Conservation (phyloP, 306 rosid species). For the Purshia tridentata region DNA sequence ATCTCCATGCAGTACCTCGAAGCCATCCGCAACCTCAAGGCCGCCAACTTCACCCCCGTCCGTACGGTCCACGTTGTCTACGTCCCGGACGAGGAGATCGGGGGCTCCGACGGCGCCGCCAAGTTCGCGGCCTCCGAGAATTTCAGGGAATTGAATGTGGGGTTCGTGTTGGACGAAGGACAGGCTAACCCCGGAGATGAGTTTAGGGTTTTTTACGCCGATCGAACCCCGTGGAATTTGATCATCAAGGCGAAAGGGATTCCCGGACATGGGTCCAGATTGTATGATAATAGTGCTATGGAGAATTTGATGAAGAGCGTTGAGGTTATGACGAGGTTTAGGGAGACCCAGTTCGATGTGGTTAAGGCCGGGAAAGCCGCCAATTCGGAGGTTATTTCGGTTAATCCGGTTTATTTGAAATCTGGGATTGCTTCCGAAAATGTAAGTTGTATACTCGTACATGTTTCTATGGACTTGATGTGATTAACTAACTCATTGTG, state of each 20-base stretch:
- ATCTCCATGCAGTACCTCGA: constrained; percentile 83
- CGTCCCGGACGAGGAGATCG: constrained; percentile 91
- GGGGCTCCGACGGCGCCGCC: constrained; percentile 56
- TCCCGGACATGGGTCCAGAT: constrained; percentile 78
- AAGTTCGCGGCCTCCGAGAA: constrained; percentile 56
- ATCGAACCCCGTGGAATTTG: constrained; percentile 74
- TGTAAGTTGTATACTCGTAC: constrained; percentile 40
- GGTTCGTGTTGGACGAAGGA: constrained; percentile 81
- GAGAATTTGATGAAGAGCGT: constrained; percentile 91
- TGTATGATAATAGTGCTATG: constrained; percentile 75
- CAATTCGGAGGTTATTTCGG: constrained; percentile 74
- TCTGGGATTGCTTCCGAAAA: constrained; percentile 57
- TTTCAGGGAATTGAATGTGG: constrained; percentile 53
- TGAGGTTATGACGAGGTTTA: constrained; percentile 56
- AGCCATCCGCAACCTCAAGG: constrained; percentile 60
- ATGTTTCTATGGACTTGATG: not conserved
- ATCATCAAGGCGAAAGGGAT: constrained; percentile 55
- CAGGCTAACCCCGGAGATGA: constrained; percentile 73
- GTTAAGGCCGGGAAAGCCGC: constrained; percentile 74
- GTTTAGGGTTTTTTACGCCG: constrained; percentile 74
- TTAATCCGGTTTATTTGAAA: constrained; percentile 78
- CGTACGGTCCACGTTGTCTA: constrained; percentile 69
- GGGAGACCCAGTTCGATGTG: constrained; percentile 75
- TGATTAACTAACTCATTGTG: not conserved
- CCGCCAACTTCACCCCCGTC: constrained; percentile 36